phyloP scores from a whole-genome alignment of 139 green algal species.

The Micractinium sp. region DNA sequence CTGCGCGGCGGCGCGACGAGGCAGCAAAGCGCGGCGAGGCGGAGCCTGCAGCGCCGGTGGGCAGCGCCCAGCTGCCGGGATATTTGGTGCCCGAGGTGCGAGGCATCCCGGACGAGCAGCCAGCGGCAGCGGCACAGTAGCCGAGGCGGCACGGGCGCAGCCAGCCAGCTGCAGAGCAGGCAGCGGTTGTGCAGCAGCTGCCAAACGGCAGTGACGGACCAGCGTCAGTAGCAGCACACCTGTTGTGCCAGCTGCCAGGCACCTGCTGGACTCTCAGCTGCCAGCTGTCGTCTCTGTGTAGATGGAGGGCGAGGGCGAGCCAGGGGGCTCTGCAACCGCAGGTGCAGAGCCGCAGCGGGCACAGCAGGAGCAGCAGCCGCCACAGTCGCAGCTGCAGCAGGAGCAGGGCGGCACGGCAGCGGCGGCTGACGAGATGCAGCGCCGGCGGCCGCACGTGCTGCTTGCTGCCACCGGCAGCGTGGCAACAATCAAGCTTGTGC shows the following conservation, averaged over 20 bases:
- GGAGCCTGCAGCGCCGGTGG: background rate
- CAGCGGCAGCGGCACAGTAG: background rate
- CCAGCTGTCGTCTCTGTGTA: background rate
- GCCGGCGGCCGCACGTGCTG: slow-evolving; percentile 56
- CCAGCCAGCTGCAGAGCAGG: background rate
- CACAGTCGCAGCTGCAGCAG: slow-evolving; percentile 40
- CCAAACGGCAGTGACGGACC: background rate
- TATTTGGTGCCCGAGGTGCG: slow-evolving; percentile 3
- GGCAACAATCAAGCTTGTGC: slow-evolving; percentile 73
- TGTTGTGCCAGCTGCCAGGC: background rate
- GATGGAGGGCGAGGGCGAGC: background rate
- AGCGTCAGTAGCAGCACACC: slow-evolving; percentile 29
- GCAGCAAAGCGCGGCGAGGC: background rate
- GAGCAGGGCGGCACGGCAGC: slow-evolving; percentile 21
- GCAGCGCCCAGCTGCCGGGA: background rate
- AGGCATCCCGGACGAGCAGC: background rate
- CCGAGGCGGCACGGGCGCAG: background rate
- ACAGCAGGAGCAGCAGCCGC: slow-evolving; percentile 13
- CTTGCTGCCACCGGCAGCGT: slow-evolving; percentile 77
- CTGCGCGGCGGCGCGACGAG: background rate
- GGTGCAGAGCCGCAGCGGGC: slow-evolving; percentile 32
- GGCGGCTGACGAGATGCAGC: background rate
- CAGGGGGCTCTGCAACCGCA: background rate
- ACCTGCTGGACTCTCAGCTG: too few relatives aligned
- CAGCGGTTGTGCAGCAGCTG: background rate